Evolutionary conservation across 2,329 filamentous ascomycete genomes (phyloP), one percentile per base, ranked within the genome.

Genomic region (Akanthomyces muscarius): DNA sequence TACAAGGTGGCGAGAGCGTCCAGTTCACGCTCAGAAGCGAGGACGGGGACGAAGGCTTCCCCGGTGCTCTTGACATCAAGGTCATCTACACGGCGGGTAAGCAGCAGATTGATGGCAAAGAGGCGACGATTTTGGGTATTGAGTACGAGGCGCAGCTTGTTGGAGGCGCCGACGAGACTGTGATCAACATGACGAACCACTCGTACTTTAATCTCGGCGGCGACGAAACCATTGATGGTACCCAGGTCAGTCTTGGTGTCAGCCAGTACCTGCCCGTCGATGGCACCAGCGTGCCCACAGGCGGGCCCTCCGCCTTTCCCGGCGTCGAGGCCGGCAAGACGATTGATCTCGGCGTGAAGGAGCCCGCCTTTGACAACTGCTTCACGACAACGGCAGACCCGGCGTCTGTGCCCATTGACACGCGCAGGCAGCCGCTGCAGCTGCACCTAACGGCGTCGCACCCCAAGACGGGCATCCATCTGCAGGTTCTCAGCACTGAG

Each of bases 161-260:
- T 3, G 88, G 84, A 3, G 88, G 89, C 56, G 89, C 88, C 14
- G 87, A 93, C n/a, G 94, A 97, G 82, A 98, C 94, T 0, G 88
- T 88, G 48, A 85, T 98, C 74, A 96, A 93, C 77, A 84, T 98
- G 78, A 98, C 95, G 56, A 99, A 98, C 79, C 94, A 99, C 80
- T 96, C 91, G 45, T 89, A 89, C 78, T 89, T 89, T 76, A 89
- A 89, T 76, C 81, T 89, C 41, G 78, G 80, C 3, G 81, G 81
- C 68, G 76, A 75, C 42, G 73, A 79, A 18, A 80, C 81, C 21
- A 83, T 85, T 64, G 81, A 82, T 60, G 83, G 81, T 67, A 86
- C 84, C 11, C 71, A 75, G 70, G 89, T 93, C 76, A 91, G 89
- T 69, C 84, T 96, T 57, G 80, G 80, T 51, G 84, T 82, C 33